These are phyloP conservation scores for Hygrophoropsis aurantiaca DNA, from an alignment of 768 basidiomycete species.

Conservation along the genomic window DNA sequence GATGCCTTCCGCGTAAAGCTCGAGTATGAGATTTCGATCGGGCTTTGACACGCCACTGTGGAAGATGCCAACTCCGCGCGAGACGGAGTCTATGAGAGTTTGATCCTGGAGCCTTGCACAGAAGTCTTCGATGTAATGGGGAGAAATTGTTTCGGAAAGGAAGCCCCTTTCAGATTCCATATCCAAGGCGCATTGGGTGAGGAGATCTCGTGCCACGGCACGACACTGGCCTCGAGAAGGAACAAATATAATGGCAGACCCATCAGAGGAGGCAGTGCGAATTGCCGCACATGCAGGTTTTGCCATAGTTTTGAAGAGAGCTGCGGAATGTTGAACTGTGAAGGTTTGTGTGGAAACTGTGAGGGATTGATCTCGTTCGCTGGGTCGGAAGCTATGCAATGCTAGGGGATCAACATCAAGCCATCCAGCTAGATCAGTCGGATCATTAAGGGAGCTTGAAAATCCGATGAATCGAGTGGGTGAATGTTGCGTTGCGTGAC, in stretches of 20 bases:
- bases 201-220: conserved; percentile 74
- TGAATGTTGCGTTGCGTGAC: conserved; percentile 58
- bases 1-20: conserved; percentile 78
- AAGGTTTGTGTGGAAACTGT: conserved; percentile 71
- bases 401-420: conserved; percentile 63
- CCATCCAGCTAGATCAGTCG: conserved; percentile 82
- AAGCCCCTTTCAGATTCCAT: conserved; percentile 70
- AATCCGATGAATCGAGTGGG: conserved; percentile 77
- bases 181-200: conserved; percentile 83
- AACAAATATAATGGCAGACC: conserved; percentile 79
- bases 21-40: conserved; percentile 74
- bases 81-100: conserved; percentile 66
- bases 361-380: conserved; percentile 80
- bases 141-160: conserved; percentile 48
- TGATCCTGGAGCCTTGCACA: conserved; percentile 60
- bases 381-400: conserved; percentile 77
- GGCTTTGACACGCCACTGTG: conserved; percentile 65
- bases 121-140: conserved; percentile 59
- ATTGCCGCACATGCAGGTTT: conserved; percentile 87
- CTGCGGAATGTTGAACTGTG: conserved; percentile 81
- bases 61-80: conserved; percentile 87
- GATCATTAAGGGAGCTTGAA: conserved; percentile 76
- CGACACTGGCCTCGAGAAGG: conserved; percentile 80
- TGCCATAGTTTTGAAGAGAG: conserved; percentile 88
- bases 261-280: conserved; percentile 39